Percentiles rank a stretch among this genome's conserved stretches.
Evolutionary conservation across 2,329 filamentous ascomycete genomes (phyloP).

Genomic region (Raffaelea ambrosiae): DNA sequence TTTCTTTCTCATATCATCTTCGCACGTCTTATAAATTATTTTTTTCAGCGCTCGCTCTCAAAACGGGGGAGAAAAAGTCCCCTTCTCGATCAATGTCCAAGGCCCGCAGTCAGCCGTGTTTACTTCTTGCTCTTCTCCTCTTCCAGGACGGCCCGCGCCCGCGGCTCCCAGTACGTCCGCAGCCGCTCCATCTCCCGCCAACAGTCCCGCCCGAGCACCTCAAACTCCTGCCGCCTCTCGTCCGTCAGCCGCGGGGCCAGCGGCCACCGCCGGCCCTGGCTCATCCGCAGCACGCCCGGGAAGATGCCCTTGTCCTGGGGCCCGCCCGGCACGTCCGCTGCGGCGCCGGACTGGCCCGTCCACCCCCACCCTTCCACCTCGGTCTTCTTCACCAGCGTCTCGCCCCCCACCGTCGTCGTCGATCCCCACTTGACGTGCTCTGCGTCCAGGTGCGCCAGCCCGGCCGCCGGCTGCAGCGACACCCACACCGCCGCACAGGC

Average conservation of each 20-base stretch:
- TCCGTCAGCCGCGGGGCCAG: constrained; percentile 50
- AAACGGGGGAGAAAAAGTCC: too few relatives aligned
- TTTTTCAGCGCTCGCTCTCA: too few relatives aligned
- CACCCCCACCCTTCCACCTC: constrained; percentile 85
- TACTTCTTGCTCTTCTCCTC: background rate
- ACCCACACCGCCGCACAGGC: constrained; percentile 73
- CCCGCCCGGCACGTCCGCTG: constrained; percentile 34
- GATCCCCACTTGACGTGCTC: constrained; percentile 76
- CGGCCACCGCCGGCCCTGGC: constrained; percentile 47
- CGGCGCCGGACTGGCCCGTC: constrained; percentile 39
- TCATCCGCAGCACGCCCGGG: constrained; percentile 37
- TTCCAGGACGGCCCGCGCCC: background rate
- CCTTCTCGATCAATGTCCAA: too few relatives aligned
- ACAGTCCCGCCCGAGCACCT: constrained; percentile 48
- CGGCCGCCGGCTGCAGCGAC: constrained; percentile 56
- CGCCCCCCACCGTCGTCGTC: constrained; percentile 51
- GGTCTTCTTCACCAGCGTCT: constrained; percentile 57
- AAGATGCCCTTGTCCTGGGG: constrained; percentile 32
- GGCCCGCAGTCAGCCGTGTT: too few relatives aligned
- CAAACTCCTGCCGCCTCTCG: constrained; percentile 53
- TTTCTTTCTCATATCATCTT: too few relatives aligned
- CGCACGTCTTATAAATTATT: too few relatives aligned
- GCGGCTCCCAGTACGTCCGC: constrained; percentile 54
- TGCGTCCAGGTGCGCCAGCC: constrained; percentile 47
- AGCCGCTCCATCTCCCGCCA: constrained; percentile 69